Evolutionary conservation across 371 early-diverging fungal species (phyloP).

Genomic region (Mucor ambiguus): DNA sequence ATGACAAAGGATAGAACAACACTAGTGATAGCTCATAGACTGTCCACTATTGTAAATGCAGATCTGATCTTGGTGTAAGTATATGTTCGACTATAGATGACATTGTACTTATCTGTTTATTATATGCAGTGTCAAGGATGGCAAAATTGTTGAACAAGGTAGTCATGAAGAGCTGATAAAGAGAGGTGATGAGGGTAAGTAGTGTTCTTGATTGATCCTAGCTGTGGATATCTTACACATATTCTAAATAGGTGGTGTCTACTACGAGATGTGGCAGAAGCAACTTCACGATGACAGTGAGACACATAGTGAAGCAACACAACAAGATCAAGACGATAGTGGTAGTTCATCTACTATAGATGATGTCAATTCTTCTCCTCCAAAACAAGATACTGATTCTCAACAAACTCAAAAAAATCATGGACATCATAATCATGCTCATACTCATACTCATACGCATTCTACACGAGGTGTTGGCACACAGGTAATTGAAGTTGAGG

Average conservation of each 20-base stretch:
- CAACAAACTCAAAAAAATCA: not conserved
- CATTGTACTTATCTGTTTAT: not conserved
- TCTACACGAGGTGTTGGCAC: not conserved
- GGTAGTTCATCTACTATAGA: slow-evolving; percentile 1
- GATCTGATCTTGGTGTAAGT: slow-evolving; percentile 66
- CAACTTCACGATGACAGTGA: slow-evolving; percentile 65
- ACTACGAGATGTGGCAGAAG: slow-evolving; percentile 85
- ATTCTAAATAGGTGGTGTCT: slow-evolving; percentile 46
- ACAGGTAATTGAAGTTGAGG: not conserved
- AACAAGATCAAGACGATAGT: not conserved
- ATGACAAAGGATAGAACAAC: slow-evolving; percentile 83
- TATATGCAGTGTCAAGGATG: slow-evolving; percentile 53
- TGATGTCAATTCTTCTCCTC: not conserved
- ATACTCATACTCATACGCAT: not conserved
- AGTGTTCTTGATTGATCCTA: not conserved
- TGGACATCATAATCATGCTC: not conserved
- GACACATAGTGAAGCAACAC: slow-evolving; percentile 37
- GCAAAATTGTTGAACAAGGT: slow-evolving; percentile 81
- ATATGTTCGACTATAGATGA: not conserved
- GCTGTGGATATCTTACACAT: not conserved
- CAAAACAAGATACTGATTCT: not conserved
- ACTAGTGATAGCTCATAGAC: slow-evolving; percentile 91
- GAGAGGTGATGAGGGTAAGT: slow-evolving; percentile 27
- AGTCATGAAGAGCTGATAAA: slow-evolving; percentile 76
- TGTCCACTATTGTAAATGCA: slow-evolving; percentile 75